A percentile compares a stretch with the other conserved stretches of the same genome.
phyloP scores from a whole-genome alignment of 2,329 filamentous ascomycete genomes.

The Parafenestella ontariensis region DNA sequence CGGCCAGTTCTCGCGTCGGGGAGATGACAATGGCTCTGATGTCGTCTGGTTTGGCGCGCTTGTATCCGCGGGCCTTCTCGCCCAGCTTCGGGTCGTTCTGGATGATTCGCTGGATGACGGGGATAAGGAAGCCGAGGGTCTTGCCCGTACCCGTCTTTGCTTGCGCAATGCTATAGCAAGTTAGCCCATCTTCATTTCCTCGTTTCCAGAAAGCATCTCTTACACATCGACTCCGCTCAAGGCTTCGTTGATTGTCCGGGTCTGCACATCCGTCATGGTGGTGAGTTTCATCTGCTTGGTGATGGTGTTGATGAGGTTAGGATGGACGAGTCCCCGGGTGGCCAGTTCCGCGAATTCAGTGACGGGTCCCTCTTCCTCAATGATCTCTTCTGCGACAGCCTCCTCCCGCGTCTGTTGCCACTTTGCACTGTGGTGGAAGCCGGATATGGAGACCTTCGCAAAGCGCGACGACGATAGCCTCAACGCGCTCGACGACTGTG shows the following conservation, averaged over 20 bases:
- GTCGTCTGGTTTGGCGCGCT: slow-evolving; percentile 57
- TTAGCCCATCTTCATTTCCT: slow-evolving; percentile 11
- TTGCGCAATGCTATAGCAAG: slow-evolving; percentile 70
- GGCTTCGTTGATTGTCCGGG: slow-evolving; percentile 79
- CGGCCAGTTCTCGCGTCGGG: slow-evolving; percentile 68
- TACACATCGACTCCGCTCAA: slow-evolving; percentile 84
- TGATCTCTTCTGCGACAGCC: slow-evolving; percentile 23
- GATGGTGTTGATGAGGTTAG: slow-evolving; percentile 71
- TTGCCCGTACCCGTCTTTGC: slow-evolving; percentile 98
- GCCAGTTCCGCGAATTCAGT: slow-evolving; percentile 56
- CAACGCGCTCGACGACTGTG: slow-evolving; percentile 26
- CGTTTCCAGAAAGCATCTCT: slow-evolving; percentile 44
- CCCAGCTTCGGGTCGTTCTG: slow-evolving; percentile 67
- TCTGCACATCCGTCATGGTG: slow-evolving; percentile 92
- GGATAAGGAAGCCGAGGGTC: slow-evolving; percentile 90
- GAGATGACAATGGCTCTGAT: slow-evolving; percentile 68
- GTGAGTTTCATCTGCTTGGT: slow-evolving; percentile 76
- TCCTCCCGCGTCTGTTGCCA: slow-evolving; percentile 42
- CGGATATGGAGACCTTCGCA: slow-evolving; percentile 29
- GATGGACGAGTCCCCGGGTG: slow-evolving; percentile 63
- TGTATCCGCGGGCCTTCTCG: slow-evolving; percentile 47
- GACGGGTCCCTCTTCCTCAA: slow-evolving; percentile 36
- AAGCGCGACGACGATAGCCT: slow-evolving; percentile 28
- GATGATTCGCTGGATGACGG: slow-evolving; percentile 81
- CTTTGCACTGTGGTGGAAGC: slow-evolving; percentile 50